Percentiles rank a stretch among this genome's conserved stretches.
Evolutionary conservation across 352 stramenopile genomes (phyloP).

Genomic region (Poterioochromonas sp.): DNA sequence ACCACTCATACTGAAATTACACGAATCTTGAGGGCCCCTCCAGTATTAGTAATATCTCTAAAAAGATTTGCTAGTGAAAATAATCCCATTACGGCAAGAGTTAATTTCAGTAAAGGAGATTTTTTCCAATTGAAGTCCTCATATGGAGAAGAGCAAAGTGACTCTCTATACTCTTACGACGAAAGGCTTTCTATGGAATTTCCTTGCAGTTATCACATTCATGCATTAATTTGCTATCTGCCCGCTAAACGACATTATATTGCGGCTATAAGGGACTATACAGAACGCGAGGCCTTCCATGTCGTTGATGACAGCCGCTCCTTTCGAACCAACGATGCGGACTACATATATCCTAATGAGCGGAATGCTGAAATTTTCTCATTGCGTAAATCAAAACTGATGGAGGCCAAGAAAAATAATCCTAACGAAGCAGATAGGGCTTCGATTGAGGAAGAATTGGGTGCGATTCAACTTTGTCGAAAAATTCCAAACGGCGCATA

Average conservation of each 20-base stretch:
- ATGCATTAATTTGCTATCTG: slow-evolving; percentile 31
- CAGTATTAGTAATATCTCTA: slow-evolving; percentile 32
- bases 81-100: slow-evolving; percentile 30
- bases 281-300: slow-evolving; percentile 28
- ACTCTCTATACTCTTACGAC: slow-evolving; percentile 30
- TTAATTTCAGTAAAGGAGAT: slow-evolving; percentile 32
- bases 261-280: slow-evolving; percentile 30
- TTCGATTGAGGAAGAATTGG: slow-evolving; percentile 30
- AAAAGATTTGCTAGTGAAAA: slow-evolving; percentile 32
- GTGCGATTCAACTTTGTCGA: slow-evolving; percentile 30
- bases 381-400: slow-evolving; percentile 31
- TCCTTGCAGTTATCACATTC: slow-evolving; percentile 30
- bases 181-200: slow-evolving; percentile 31
- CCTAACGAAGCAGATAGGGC: slow-evolving; percentile 29
- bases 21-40: slow-evolving; percentile 28
- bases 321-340: slow-evolving; percentile 29
- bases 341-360: slow-evolving; percentile 31
- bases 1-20: slow-evolving; percentile 31
- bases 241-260: slow-evolving; percentile 30
- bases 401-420: slow-evolving; percentile 31
- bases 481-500: slow-evolving; percentile 30
- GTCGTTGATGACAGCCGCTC: slow-evolving; percentile 27
- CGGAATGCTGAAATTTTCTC: slow-evolving; percentile 30
- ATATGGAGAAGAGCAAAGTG: slow-evolving; percentile 30
- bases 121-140: slow-evolving; percentile 31